phyloP scores from a whole-genome alignment of 192 early-diverging fungal species.

The Coemansia sp. region DNA sequence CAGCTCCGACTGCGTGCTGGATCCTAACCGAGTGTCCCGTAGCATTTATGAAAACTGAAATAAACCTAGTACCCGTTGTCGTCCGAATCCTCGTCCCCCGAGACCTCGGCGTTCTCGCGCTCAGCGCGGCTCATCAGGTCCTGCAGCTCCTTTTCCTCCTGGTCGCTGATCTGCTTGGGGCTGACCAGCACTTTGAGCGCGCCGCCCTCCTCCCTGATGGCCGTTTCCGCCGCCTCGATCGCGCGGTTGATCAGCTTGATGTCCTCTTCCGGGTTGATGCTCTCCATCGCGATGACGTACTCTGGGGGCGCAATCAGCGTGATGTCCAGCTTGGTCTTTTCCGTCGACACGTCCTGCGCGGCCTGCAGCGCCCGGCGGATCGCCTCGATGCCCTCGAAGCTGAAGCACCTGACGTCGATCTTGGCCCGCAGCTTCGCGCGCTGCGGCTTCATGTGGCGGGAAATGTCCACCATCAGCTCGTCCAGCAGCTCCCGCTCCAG shows the following conservation, averaged over 20 bases:
- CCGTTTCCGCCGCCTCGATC: constrained; percentile 75
- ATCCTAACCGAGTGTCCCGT: constrained; percentile 35
- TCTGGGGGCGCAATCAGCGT: constrained; percentile 90
- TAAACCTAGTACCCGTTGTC: constrained; percentile 46
- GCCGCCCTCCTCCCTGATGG: constrained; percentile 68
- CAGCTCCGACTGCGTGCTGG: constrained; percentile 49
- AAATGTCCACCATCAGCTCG: constrained; percentile 81
- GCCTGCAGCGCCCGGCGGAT: constrained; percentile 86
- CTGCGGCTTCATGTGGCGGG: constrained; percentile 90
- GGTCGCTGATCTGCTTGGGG: constrained; percentile 85
- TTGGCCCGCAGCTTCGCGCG: constrained; percentile 95
- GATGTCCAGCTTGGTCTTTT: constrained; percentile 77
- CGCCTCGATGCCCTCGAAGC: constrained; percentile 93
- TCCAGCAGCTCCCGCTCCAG: constrained; percentile 61
- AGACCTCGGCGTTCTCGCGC: constrained; percentile 88
- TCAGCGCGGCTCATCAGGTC: constrained; percentile 84
- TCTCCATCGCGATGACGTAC: constrained; percentile 87
- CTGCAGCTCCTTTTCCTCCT: constrained; percentile 91
- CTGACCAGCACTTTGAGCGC: constrained; percentile 83
- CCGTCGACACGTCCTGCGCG: constrained; percentile 77
- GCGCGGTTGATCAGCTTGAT: constrained; percentile 88
- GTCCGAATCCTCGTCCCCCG: constrained; percentile 84
- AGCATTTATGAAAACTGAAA: neutral
- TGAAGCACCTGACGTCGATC: constrained; percentile 90
- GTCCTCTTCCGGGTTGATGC: constrained; percentile 79